Conservation (phyloP, 2,329 filamentous ascomycete species). For the Aspergillus thermomutatus region DNA sequence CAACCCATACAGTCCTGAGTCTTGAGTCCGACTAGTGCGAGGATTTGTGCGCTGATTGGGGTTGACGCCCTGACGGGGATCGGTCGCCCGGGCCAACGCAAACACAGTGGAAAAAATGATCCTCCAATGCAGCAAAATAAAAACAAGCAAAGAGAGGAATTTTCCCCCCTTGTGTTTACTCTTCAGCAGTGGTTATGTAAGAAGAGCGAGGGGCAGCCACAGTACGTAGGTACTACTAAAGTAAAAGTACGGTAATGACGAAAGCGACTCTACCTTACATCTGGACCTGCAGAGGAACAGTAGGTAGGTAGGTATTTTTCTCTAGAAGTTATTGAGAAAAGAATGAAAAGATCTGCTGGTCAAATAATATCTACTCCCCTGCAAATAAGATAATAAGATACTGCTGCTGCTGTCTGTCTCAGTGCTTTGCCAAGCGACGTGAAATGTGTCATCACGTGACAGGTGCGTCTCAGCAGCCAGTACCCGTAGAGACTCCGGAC, state of each 20-base stretch:
- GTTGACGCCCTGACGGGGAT: constrained; percentile 14
- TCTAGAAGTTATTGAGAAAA: background rate
- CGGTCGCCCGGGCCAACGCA: constrained; percentile 30
- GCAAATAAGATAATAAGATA: background rate
- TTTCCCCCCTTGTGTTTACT: background rate
- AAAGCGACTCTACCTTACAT: background rate
- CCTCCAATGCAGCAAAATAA: constrained; percentile 35
- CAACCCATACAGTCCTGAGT: background rate
- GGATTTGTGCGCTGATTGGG: constrained; percentile 19
- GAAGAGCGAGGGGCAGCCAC: background rate
- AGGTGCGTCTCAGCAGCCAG: background rate
- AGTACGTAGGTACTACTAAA: background rate
- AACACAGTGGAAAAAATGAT: constrained; percentile 16
- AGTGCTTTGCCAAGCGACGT: background rate
- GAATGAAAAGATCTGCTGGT: background rate
- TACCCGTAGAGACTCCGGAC: background rate
- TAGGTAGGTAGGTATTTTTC: too few species aligned
- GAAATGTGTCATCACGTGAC: background rate
- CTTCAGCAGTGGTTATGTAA: background rate
- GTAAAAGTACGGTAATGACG: background rate
- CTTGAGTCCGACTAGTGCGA: background rate
- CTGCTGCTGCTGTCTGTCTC: background rate
- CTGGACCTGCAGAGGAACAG: background rate
- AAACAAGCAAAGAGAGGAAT: constrained; percentile 30
- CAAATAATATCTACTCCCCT: background rate